phyloP scores from a whole-genome alignment of 805 yeast species.

The Candida orba region DNA sequence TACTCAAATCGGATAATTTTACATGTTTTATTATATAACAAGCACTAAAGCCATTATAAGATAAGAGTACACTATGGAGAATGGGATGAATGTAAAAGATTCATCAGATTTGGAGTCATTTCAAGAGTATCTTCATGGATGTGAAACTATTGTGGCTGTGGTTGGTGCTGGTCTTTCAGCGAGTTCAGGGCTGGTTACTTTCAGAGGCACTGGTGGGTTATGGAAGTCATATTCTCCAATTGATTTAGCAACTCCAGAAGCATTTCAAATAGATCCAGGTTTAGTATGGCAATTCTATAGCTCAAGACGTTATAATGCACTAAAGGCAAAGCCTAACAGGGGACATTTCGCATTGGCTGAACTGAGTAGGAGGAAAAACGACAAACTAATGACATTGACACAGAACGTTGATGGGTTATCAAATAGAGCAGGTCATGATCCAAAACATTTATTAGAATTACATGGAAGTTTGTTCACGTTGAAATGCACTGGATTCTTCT shows the following conservation, averaged over 20 bases:
- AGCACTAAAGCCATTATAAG: not conserved
- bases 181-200: constrained; percentile 69
- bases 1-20: not conserved
- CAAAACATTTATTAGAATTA: constrained; percentile 49
- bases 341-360: constrained; percentile 70
- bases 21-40: not conserved
- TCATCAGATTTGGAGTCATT: constrained; percentile 27
- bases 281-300: constrained; percentile 88
- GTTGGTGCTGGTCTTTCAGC: constrained; percentile 84
- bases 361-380: constrained; percentile 37
- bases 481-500: constrained; percentile 68
- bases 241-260: constrained; percentile 89
- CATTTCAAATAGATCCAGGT: constrained; percentile 75
- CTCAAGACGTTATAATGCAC: constrained; percentile 56
- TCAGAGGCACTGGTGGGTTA: constrained; percentile 62
- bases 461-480: constrained; percentile 76
- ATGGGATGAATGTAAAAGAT: constrained; percentile 4
- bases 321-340: constrained; percentile 59
- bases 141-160: constrained; percentile 49
- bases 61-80: not conserved
- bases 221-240: constrained; percentile 76
- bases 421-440: constrained; percentile 55
- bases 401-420: constrained; percentile 81
- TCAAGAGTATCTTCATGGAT: constrained; percentile 40
- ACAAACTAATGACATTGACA: constrained; percentile 56